A percentile compares a stretch with the other conserved stretches of the same genome.
Evolutionary conservation across 2,329 filamentous ascomycete genomes (phyloP).

Genomic region (Alternaria gaisen): DNA sequence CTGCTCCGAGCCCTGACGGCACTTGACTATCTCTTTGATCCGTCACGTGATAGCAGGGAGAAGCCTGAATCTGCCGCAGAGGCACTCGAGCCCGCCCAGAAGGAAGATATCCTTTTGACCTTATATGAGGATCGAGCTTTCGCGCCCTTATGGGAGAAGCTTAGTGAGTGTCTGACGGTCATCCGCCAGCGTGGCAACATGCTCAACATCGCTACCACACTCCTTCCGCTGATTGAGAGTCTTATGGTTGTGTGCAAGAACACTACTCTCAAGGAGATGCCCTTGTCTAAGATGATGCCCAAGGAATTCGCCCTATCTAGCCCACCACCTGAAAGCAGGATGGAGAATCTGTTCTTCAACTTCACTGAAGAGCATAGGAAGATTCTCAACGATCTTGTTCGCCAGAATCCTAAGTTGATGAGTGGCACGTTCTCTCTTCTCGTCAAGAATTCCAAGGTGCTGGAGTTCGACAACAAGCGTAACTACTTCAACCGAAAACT

Average conservation of each 20-base stretch:
- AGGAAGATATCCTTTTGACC: conserved; percentile 84
- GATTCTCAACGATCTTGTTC: conserved; percentile 96
- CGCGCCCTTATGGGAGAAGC: conserved; percentile 86
- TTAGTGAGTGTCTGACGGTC: conserved; percentile 86
- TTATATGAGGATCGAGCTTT: conserved; percentile 94
- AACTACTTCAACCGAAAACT: conserved; percentile 98
- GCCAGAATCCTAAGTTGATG: conserved; percentile 98
- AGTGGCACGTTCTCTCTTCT: conserved; percentile 95
- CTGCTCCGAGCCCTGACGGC: conserved; percentile 90
- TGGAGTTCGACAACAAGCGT: conserved; percentile 99
- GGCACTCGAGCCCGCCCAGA: conserved; percentile 68
- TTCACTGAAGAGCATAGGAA: conserved; percentile 98
- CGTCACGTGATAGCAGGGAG: conserved; percentile 68
- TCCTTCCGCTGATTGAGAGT: conserved; percentile 92
- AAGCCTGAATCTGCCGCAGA: conserved; percentile 57
- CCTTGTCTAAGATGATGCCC: conserved; percentile 51
- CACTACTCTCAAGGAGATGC: conserved; percentile 78
- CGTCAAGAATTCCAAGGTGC: conserved; percentile 97
- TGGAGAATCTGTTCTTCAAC: conserved; percentile 92
- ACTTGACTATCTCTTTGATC: conserved; percentile 93
- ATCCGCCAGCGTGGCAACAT: conserved; percentile 94
- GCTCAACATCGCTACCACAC: conserved; percentile 95
- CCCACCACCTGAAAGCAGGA: conserved; percentile 79
- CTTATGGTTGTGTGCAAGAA: conserved; percentile 99
- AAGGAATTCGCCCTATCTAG: conserved; percentile 79